A percentile compares a stretch with the other conserved stretches of the same genome.
These are phyloP conservation scores for Lotmaria passim DNA, from an alignment of 208 protist species.

Conservation along the genomic window DNA sequence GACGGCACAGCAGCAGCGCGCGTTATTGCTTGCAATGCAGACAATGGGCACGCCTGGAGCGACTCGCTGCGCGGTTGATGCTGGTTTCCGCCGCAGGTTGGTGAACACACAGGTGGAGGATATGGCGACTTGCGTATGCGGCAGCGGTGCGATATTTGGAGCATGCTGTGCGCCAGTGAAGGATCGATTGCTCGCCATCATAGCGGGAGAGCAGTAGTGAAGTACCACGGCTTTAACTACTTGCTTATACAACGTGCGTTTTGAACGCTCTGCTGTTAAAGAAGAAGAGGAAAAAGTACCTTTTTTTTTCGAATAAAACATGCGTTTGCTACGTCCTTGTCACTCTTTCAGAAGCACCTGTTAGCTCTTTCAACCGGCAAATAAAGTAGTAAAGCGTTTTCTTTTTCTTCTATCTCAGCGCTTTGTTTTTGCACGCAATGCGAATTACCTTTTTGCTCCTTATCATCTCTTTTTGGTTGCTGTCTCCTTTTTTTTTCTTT, in stretches of 20 bases:
- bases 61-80: conserved; percentile 55
- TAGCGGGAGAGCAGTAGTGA: background rate
- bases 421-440: background rate
- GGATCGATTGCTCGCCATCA: conserved; percentile 29
- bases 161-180: conserved; percentile 53
- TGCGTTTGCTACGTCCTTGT: no score
- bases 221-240: background rate
- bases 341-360: no score
- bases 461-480: background rate
- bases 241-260: no score
- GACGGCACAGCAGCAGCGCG: conserved; percentile 17
- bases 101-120: conserved; percentile 19
- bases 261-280: background rate
- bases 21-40: conserved; percentile 36
- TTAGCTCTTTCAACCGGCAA: no score
- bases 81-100: conserved; percentile 35
- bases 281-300: no score
- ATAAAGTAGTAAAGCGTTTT: no score
- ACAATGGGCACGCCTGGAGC: conserved; percentile 45
- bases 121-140: conserved; percentile 41
- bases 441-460: background rate
- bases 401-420: background rate
- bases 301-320: background rate
- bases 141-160: conserved; percentile 48
- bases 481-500: background rate